phyloP scores from a whole-genome alignment of 225 moss, liverwort and hornwort species.

The Bryum argenteum region DNA sequence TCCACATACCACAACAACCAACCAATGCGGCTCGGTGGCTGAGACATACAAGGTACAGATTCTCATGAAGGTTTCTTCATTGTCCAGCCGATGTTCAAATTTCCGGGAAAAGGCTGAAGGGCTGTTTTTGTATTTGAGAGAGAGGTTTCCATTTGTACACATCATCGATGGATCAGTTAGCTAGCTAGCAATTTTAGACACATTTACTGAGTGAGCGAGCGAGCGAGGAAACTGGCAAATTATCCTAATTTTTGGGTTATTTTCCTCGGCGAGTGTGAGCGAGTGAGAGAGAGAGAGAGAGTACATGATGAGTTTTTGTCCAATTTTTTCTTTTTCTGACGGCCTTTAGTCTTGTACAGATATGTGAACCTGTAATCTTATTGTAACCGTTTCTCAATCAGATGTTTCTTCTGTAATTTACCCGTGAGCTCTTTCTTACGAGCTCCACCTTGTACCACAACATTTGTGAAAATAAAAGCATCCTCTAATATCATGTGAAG shows the following conservation, averaged over 20 bases:
- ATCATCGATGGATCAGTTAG: conserved; percentile 54
- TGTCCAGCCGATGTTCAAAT: conserved; percentile 52
- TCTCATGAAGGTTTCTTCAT: conserved; percentile 16
- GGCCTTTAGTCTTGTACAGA: conserved; percentile 96
- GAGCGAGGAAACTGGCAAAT: conserved; percentile 34
- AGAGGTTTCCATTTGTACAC: conserved; percentile 74
- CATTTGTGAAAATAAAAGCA: conserved; percentile 88
- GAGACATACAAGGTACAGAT: conserved; percentile 40
- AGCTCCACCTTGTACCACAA: conserved; percentile 82
- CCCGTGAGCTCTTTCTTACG: conserved; percentile 35
- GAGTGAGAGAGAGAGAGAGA: conserved; percentile 4
- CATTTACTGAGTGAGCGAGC: conserved; percentile 36
- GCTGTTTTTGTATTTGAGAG: conserved; percentile 45
- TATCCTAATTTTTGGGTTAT: conserved; percentile 63
- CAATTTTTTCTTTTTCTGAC: conserved; percentile 61
- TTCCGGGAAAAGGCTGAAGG: conserved; percentile 49
- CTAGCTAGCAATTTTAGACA: conserved; percentile 28
- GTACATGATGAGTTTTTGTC: conserved; percentile 61
- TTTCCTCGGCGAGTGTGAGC: conserved; percentile 26
- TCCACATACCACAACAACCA: background rate
- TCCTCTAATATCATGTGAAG: conserved; percentile 26
- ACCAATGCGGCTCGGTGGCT: conserved; percentile 21
- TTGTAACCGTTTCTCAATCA: conserved; percentile 68
- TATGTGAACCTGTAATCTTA: conserved; percentile 90
- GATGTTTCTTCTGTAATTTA: conserved; percentile 79